Conservation (phyloP, 148 eudicot species). For the Fallopia convolvulus region DNA sequence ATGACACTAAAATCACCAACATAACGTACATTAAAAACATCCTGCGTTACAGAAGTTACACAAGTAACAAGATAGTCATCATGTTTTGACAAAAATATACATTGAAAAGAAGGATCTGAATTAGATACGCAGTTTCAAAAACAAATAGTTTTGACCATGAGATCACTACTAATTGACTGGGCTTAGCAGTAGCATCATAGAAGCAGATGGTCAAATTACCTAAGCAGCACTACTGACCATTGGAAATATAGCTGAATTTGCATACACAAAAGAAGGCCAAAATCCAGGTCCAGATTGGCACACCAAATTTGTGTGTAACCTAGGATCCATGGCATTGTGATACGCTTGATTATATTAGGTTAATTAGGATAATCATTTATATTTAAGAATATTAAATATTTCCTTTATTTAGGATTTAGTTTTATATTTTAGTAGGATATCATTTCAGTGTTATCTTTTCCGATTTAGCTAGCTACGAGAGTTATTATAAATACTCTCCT, state of each 20-base stretch:
- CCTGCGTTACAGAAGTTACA: constrained; percentile 37
- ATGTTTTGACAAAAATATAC: neutral
- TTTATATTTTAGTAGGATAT: too few relatives aligned
- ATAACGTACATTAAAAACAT: constrained; percentile 73
- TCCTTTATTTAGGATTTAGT: too few relatives aligned
- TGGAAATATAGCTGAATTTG: constrained; percentile 86
- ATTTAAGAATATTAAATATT: too few relatives aligned
- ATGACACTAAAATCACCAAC: too few relatives aligned
- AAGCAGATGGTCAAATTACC: constrained; percentile 34
- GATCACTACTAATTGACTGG: neutral
- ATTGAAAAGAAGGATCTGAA: neutral
- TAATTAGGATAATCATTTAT: too few relatives aligned
- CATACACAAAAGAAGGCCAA: constrained; percentile 86
- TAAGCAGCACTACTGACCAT: constrained; percentile 97
- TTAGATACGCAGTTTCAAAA: neutral
- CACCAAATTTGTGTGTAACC: constrained; percentile 28
- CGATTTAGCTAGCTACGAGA: too few relatives aligned
- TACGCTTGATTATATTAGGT: too few relatives aligned
- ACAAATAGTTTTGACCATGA: neutral
- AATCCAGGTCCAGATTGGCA: constrained; percentile 99
- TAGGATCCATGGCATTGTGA: neutral
- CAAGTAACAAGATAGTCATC: neutral
- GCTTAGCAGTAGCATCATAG: neutral
- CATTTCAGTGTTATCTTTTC: too few relatives aligned
- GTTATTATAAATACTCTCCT: too few relatives aligned